Percentiles rank a stretch among this genome's conserved stretches.
phyloP scores from a whole-genome alignment of 192 early-diverging fungal genomes.

The Rhizophagus prolifer region DNA sequence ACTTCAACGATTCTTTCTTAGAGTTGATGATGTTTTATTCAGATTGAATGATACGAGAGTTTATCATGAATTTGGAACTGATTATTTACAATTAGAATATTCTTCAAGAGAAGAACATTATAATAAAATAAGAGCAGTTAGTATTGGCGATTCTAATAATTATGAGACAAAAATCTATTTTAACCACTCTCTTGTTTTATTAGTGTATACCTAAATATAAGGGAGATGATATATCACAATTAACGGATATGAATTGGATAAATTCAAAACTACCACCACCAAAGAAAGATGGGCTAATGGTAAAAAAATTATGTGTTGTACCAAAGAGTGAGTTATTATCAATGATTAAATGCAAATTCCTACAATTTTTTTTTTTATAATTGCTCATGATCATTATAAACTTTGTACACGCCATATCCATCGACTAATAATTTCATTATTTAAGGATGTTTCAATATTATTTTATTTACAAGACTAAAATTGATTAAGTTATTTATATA shows the following conservation, averaged over 20 bases:
- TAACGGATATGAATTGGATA: constrained; percentile 62
- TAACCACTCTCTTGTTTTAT: neutral
- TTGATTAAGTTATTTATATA: no score
- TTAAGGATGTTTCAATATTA: no score
- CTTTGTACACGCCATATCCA: no score
- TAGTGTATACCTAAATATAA: constrained; percentile 43
- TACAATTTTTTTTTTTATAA: no score
- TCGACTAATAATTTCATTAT: no score
- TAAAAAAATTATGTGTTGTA: constrained; percentile 14
- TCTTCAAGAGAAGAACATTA: constrained; percentile 67
- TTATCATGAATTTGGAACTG: constrained; percentile 82
- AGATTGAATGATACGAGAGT: constrained; percentile 87
- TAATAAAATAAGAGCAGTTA: constrained; percentile 56
- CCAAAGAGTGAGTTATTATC: constrained; percentile 1
- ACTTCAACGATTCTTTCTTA: constrained; percentile 83
- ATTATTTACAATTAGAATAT: constrained; percentile 67
- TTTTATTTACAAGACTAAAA: no score
- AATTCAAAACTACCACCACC: constrained; percentile 42
- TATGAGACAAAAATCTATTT: neutral
- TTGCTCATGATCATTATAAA: no score
- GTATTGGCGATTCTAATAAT: neutral
- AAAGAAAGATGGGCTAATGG: neutral
- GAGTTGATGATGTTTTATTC: constrained; percentile 93
- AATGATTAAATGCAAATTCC: no score
- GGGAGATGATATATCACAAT: constrained; percentile 52